Conservation (phyloP, 805 yeast genomes). For the Myxozyma udenii region DNA sequence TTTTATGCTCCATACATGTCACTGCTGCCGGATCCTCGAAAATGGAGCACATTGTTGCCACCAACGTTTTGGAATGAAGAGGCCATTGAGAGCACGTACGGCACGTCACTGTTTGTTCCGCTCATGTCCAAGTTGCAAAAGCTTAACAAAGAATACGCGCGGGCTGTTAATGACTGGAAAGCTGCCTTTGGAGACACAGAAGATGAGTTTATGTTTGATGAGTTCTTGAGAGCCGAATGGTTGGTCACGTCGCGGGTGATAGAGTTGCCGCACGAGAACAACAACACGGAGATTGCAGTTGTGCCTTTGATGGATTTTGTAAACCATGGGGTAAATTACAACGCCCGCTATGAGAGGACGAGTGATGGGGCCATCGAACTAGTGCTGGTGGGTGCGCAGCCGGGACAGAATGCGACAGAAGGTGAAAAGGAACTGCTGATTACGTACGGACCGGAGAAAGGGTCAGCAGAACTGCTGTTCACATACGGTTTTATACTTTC, state of each 20-base stretch:
- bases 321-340: conserved; percentile 42
- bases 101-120: conserved; percentile 21
- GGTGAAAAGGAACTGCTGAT: conserved; percentile 36
- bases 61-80: conserved; percentile 21
- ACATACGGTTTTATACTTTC: conserved; percentile 41
- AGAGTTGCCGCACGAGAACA: conserved; percentile 32
- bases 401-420: conserved; percentile 34
- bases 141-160: conserved; percentile 5
- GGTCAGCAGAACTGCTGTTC: conserved; percentile 40
- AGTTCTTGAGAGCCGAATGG: conserved; percentile 38
- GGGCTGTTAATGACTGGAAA: neutral
- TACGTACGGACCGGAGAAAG: conserved; percentile 40
- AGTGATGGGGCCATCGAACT: conserved; percentile 34
- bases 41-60: neutral
- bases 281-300: conserved; percentile 41
- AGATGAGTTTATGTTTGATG: conserved; percentile 26
- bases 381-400: conserved; percentile 1
- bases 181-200: conserved; percentile 7
- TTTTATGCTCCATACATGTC: conserved; percentile 13
- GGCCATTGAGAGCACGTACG: neutral
- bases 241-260: conserved; percentile 41
- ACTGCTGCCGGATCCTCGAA: conserved; percentile 12
- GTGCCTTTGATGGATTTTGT: conserved; percentile 57
- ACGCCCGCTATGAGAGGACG: conserved; percentile 43
- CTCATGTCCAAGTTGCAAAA: conserved; percentile 8